Base-by-base conservation (phyloP, 1,139 yeast genomes). In the Debaryomyces coudertii region DNA sequence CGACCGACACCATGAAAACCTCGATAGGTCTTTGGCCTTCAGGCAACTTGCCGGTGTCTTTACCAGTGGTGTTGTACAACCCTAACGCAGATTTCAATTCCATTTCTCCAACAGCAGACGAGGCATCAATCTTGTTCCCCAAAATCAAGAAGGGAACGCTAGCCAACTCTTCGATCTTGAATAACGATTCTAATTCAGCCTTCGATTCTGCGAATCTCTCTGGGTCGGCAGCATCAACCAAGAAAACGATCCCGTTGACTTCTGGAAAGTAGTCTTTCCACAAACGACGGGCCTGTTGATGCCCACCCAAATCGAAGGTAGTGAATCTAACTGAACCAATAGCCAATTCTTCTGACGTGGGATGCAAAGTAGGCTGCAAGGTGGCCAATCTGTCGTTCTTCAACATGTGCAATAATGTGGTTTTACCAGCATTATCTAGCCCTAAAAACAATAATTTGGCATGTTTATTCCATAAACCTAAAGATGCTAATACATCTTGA, bases 191-290 rank as follows among this genome's bases (percentile, higher is more conserved):
- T 65, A 93, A 80, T 73, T 93, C 99, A 36, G 92, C 90, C 73
- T 89, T 87, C 48, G 96, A 87, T 75, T 93, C 99, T 53, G 89
- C 88, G 60, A 93, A 88, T 70, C 99, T 86, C 65, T 86, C 96
- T 40, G 95, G 85, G 65, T 93, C 99, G 49, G 98, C 98, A 47
- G 97, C 95, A 66, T 93, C 99, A 36, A 93, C 98, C 52, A 95
- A 79, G 71, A 89, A 95, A 24, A 93, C 98, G 59, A 93, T 93
- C 45, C 98, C 99, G 68, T 90, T 88, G 47, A 93, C 99, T 71
- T 93, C 99, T 46, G 99, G 99, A 85, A 95, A 93, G 70, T 93
- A 93, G 68, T 93, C 98, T 68, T 90, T 92, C 99, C 99, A 93
- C 65, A 93, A 83, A 73, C 99, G 90, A 76, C 99, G 92, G 41